A percentile compares a stretch with the other conserved stretches of the same genome.
These are phyloP conservation scores for Blastobotrys capitulatus DNA, from an alignment of 1,139 yeast species.

Conservation along the genomic window DNA sequence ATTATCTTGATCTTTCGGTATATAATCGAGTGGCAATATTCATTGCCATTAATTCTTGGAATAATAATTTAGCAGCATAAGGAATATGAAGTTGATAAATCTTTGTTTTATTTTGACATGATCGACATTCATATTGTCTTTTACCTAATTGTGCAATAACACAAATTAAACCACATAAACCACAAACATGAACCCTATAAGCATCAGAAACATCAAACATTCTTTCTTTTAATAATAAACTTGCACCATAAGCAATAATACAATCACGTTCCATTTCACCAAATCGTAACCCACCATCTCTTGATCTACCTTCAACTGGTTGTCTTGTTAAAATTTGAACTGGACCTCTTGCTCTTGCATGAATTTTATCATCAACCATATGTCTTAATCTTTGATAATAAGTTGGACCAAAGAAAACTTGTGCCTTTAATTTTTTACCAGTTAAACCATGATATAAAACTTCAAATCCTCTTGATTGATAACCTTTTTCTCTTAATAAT, in stretches of 20 bases:
- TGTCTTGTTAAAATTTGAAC: conserved; percentile 97
- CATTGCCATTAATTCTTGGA: conserved; percentile 99
- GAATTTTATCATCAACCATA: conserved; percentile 99
- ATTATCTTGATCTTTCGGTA: conserved; percentile 30
- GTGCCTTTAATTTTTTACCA: conserved; percentile 96
- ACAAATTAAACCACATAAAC: conserved; percentile 95
- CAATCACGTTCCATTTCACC: conserved; percentile 99
- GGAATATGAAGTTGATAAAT: conserved; percentile 97
- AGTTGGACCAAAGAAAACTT: conserved; percentile 97
- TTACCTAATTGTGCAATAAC: conserved; percentile 96
- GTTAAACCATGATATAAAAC: conserved; percentile 99
- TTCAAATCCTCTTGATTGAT: conserved; percentile 97
- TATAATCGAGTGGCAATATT: conserved; percentile 55
- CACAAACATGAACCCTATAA: conserved; percentile 96
- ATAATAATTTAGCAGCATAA: conserved; percentile 91
- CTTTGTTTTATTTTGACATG: conserved; percentile 97
- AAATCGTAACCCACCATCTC: conserved; percentile 99
- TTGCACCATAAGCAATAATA: conserved; percentile 99
- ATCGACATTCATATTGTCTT: conserved; percentile 96
- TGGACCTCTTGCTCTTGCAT: conserved; percentile 99
- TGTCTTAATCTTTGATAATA: conserved; percentile 97
- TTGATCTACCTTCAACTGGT: conserved; percentile 98
- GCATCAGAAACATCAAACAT: conserved; percentile 99
- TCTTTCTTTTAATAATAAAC: conserved; percentile 94
- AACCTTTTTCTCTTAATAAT: conserved; percentile 89